A percentile compares a stretch with the other conserved stretches of the same genome.
Conservation (phyloP, 108 stramenopile genomes). For the Skeletonema marinoi region DNA sequence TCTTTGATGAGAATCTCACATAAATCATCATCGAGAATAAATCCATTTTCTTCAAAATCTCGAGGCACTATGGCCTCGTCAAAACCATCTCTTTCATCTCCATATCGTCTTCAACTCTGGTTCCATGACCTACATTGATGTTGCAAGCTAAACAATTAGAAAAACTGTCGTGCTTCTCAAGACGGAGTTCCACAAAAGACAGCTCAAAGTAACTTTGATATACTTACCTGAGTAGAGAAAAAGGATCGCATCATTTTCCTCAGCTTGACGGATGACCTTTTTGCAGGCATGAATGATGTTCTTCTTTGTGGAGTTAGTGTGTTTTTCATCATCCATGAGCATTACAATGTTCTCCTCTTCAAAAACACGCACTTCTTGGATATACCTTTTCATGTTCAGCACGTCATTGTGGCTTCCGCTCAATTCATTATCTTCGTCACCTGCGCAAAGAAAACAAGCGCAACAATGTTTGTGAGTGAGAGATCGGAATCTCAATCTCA, state of each 20-base stretch:
- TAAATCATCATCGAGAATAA: slow-evolving; percentile 65
- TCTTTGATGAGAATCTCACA: slow-evolving; percentile 55
- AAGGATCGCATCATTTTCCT: slow-evolving; percentile 71
- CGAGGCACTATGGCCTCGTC: slow-evolving; percentile 71
- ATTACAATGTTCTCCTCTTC: slow-evolving; percentile 72
- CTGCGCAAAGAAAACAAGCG: background rate
- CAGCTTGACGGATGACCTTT: slow-evolving; percentile 42
- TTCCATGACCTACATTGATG: too few relatives aligned
- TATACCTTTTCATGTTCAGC: slow-evolving; percentile 88
- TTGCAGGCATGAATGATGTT: slow-evolving; percentile 81
- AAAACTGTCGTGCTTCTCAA: too few relatives aligned
- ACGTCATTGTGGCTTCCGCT: slow-evolving; percentile 93
- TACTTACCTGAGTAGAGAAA: slow-evolving; percentile 73
- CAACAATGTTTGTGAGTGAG: background rate
- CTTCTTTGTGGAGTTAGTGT: slow-evolving; percentile 53
- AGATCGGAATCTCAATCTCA: slow-evolving; percentile 6
- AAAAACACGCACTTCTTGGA: slow-evolving; percentile 83
- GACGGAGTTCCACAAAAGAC: too few relatives aligned
- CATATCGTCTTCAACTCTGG: slow-evolving; percentile 66
- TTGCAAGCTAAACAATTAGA: too few relatives aligned
- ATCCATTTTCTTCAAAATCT: slow-evolving; percentile 53
- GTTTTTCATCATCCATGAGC: slow-evolving; percentile 84
- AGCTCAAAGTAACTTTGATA: too few relatives aligned
- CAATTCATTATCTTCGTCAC: slow-evolving; percentile 66
- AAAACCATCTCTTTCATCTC: slow-evolving; percentile 61